phyloP scores from a whole-genome alignment of 257 asterid genomes.

The Anisodus acutangulus region DNA sequence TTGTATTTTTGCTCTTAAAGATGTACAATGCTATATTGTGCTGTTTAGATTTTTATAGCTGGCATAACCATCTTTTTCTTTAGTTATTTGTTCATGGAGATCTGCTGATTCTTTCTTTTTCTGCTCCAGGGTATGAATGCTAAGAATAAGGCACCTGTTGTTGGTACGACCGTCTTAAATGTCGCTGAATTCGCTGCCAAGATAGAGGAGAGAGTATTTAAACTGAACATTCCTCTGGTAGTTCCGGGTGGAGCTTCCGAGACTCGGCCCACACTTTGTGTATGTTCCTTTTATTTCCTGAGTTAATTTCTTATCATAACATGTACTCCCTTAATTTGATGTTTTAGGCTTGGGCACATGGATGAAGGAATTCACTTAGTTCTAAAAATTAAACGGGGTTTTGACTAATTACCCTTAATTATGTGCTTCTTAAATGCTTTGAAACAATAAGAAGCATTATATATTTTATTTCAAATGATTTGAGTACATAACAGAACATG shows the following conservation, averaged over 20 bases:
- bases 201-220: conserved; percentile 55
- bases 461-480: too few species aligned
- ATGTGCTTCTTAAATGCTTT: too few species aligned
- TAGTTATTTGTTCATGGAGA: background rate
- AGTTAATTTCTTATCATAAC: conserved; percentile 13
- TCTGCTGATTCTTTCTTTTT: conserved; percentile 15
- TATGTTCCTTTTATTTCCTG: conserved; percentile 41
- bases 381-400: too few species aligned
- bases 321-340: background rate
- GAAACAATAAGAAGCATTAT: too few species aligned
- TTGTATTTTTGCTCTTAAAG: background rate
- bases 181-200: conserved; percentile 79
- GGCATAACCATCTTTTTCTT: background rate
- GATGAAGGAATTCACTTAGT: too few species aligned
- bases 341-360: too few species aligned
- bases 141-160: conserved; percentile 60
- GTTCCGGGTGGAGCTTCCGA: conserved; percentile 53
- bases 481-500: too few species aligned
- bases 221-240: conserved; percentile 68
- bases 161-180: conserved; percentile 70
- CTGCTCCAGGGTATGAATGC: conserved; percentile 55
- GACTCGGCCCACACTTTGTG: conserved; percentile 56
- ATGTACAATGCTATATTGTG: background rate
- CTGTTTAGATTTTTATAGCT: background rate
- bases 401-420: too few species aligned